These are phyloP conservation scores for Wickerhamiella slavikovae DNA, from an alignment of 805 yeast species.

Conservation along the genomic window DNA sequence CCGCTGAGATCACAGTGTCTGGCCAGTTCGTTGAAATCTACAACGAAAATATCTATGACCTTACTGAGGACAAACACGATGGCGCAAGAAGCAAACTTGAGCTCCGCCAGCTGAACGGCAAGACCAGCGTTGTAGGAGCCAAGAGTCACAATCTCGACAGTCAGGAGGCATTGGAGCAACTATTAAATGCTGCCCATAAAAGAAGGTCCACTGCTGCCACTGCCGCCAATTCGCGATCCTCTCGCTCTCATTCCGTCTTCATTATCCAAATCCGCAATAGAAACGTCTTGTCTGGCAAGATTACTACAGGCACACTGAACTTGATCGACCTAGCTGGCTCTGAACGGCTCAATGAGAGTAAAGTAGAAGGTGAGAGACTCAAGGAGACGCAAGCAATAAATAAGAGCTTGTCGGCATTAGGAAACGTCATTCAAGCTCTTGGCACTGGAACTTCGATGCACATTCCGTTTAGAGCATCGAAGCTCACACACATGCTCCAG, in stretches of 20 bases:
- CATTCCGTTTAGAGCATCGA: constrained; percentile 50
- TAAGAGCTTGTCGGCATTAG: constrained; percentile 67
- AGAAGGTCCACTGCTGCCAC: constrained; percentile 71
- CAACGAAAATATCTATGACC: constrained; percentile 61
- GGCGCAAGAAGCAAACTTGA: constrained; percentile 28
- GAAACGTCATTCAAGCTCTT: constrained; percentile 69
- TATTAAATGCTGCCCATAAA: constrained; percentile 34
- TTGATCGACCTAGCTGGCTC: constrained; percentile 89
- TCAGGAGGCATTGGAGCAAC: constrained; percentile 26
- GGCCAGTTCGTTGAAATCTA: constrained; percentile 82
- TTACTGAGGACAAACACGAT: constrained; percentile 20
- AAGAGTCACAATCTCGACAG: constrained; percentile 27
- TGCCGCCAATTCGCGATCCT: constrained; percentile 59
- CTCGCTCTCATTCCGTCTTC: constrained; percentile 79
- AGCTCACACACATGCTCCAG: constrained; percentile 64
- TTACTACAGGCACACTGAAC: constrained; percentile 42
- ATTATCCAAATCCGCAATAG: constrained; percentile 38
- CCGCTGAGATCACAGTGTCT: constrained; percentile 28
- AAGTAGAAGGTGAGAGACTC: constrained; percentile 59
- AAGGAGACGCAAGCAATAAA: constrained; percentile 80
- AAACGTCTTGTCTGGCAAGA: constrained; percentile 24
- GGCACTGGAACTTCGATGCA: constrained; percentile 24
- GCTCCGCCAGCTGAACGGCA: constrained; percentile 46
- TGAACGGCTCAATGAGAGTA: constrained; percentile 58
- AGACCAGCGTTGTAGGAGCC: constrained; percentile 42